These are phyloP conservation scores for Recurvomyces mirabilis DNA, from an alignment of 495 filamentous ascomycete genomes.

Conservation along the genomic window DNA sequence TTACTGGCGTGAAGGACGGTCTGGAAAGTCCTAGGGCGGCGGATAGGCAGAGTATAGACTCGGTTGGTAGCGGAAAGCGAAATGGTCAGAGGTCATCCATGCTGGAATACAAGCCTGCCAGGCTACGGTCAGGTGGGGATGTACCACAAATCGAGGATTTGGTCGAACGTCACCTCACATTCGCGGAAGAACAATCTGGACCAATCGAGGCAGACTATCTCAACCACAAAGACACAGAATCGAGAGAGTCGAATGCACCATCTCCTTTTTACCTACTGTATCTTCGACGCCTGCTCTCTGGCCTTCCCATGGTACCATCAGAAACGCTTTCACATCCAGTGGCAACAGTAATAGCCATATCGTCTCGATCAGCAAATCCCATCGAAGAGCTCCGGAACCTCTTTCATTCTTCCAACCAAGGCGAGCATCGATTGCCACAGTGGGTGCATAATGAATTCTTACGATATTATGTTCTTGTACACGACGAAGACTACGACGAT, in stretches of 20 bases:
- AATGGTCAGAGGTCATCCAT: constrained; percentile 19
- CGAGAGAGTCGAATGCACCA: constrained; percentile 19
- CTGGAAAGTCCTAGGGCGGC: constrained; percentile 40
- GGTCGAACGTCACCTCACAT: constrained; percentile 39
- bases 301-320: constrained; percentile 61
- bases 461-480: constrained; percentile 92
- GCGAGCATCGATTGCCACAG: constrained; percentile 53
- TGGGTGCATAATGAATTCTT: constrained; percentile 86
- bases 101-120: constrained; percentile 19
- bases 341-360: constrained; percentile 91
- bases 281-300: constrained; percentile 70
- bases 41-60: constrained; percentile 29
- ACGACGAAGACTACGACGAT: constrained; percentile 90
- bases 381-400: constrained; percentile 74
- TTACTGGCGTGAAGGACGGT: constrained; percentile 55
- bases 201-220: constrained; percentile 28
- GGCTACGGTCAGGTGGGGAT: constrained; percentile 35
- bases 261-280: constrained; percentile 71
- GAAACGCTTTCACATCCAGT: constrained; percentile 94
- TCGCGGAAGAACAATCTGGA: constrained; percentile 32
- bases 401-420: constrained; percentile 63
- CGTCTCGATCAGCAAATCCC: constrained; percentile 66
- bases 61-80: constrained; percentile 18
- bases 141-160: constrained; percentile 51
- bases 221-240: constrained; percentile 22